Conservation (phyloP, 2,329 filamentous ascomycete genomes). For the Parastagonospora avenae region DNA sequence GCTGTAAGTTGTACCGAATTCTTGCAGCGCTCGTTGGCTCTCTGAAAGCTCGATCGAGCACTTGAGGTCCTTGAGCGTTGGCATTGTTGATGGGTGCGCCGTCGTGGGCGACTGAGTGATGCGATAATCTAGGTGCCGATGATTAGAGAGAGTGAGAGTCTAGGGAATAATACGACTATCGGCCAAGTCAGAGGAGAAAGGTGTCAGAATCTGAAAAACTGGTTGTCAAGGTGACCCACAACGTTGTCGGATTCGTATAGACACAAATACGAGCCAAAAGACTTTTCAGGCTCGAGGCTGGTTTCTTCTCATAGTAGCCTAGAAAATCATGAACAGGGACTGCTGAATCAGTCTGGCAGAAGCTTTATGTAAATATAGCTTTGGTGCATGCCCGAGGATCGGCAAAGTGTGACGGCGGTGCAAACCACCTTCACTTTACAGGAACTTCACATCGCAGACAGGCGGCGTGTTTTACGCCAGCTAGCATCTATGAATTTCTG, state of each 20-base stretch:
- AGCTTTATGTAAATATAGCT: neutral
- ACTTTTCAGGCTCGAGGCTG: neutral
- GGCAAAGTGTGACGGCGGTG: neutral
- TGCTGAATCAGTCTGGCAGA: neutral
- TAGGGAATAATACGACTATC: too few relatives aligned
- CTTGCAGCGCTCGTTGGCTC: conserved; percentile 50
- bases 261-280: neutral
- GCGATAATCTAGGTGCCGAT: too few relatives aligned
- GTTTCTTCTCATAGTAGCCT: neutral
- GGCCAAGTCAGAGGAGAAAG: neutral
- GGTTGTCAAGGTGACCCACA: neutral
- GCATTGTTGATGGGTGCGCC: conserved; percentile 49
- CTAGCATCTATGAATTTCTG: neutral
- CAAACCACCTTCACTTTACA: neutral
- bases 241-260: neutral
- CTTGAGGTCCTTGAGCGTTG: conserved; percentile 57
- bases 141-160: too few relatives aligned
- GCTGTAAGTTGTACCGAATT: conserved; percentile 56
- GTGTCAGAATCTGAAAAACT: neutral
- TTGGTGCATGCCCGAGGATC: neutral
- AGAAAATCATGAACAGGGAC: neutral
- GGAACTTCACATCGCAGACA: neutral
- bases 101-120: neutral
- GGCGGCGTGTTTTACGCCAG: neutral
- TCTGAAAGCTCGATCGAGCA: conserved; percentile 58